phyloP scores from a whole-genome alignment of 2,329 filamentous ascomycete species.

The Scytalidium sp. region DNA sequence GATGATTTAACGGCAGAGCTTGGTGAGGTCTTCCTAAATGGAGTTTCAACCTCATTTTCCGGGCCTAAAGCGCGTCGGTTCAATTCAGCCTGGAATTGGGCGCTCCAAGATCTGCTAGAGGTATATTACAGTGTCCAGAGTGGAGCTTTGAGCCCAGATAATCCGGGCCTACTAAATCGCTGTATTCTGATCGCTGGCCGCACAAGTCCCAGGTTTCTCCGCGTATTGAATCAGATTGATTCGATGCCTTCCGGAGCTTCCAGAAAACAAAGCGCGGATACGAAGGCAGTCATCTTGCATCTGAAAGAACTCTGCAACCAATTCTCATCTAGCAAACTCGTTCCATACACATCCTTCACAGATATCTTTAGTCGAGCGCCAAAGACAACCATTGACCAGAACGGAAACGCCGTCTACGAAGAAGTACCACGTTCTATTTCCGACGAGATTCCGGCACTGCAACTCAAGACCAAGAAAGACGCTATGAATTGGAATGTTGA shows the following conservation, averaged over 20 bases:
- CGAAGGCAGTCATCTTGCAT: background rate
- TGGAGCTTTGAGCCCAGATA: background rate
- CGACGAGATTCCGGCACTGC: too few relatives aligned
- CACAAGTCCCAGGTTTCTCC: too few relatives aligned
- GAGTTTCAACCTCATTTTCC: too few relatives aligned
- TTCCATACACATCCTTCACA: background rate
- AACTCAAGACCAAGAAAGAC: background rate
- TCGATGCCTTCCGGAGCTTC: background rate
- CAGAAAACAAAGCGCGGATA: too few relatives aligned
- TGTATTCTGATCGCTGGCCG: background rate
- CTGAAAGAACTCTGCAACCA: too few relatives aligned
- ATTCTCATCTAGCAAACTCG: background rate
- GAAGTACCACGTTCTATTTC: background rate
- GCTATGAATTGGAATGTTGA: too few relatives aligned
- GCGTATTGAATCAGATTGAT: background rate
- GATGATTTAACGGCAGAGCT: too few relatives aligned
- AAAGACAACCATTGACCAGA: background rate
- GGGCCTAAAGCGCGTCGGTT: conserved; percentile 27
- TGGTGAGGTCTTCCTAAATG: too few relatives aligned
- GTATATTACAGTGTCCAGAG: too few relatives aligned
- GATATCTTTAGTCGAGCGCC: background rate
- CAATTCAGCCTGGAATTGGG: conserved; percentile 36
- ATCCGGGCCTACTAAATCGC: background rate
- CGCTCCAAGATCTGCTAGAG: conserved; percentile 22
- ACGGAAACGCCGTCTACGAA: conserved; percentile 1